Base-by-base conservation (phyloP, 1,284 basidiomycete species). In the Trametes hirsuta region DNA sequence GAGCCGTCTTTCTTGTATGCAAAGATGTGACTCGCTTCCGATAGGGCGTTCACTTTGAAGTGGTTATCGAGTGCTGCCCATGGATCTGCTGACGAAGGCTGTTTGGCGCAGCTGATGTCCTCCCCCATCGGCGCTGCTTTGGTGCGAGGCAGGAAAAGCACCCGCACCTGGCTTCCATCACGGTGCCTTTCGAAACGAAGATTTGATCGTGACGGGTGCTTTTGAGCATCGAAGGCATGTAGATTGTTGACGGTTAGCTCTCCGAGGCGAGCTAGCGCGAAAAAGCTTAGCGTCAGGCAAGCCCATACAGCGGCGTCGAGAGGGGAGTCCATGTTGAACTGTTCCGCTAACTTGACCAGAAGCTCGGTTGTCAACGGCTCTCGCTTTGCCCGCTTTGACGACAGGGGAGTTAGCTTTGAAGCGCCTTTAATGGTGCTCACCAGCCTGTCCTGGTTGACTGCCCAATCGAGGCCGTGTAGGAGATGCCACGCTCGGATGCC, bases 211-310 rank as follows among this genome's bases (percentile, higher is more conserved):
- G 35, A 30, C 2, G 48, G 48, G 24, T 58, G 56, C 8, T 3
- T 21, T 14, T 24, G 14, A 6, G 39, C 4, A 34, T 74, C 47
- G 48, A 78, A 80, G 1, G 46, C 53, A 0, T 62, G 57, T 0
- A 76, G 64, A 1, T 18, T 65, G 0, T 55, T 67, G 0, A 79
- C 68, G 0, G 74, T 76, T 47, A 80, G 71, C 51, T 81, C 77
- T 0, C 76, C 76, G 0, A 74, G 14, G 0, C 74, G 55, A 0
- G 74, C 70, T 0, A 68, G 59, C 0, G 64, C 58, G 24, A 67
- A 80, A 64, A 80, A 79, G 10, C 60, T 55, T 0, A 72, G 71
- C 0, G 74, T 75, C 0, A 75, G 65, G 48, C 76, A 79, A 0
- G 73, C 69, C 34, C 57, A 73, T 0, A 75, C 65, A 0, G 77